Base-by-base conservation (phyloP, 2,329 filamentous ascomycete genomes). In the Penicillium sp. region DNA sequence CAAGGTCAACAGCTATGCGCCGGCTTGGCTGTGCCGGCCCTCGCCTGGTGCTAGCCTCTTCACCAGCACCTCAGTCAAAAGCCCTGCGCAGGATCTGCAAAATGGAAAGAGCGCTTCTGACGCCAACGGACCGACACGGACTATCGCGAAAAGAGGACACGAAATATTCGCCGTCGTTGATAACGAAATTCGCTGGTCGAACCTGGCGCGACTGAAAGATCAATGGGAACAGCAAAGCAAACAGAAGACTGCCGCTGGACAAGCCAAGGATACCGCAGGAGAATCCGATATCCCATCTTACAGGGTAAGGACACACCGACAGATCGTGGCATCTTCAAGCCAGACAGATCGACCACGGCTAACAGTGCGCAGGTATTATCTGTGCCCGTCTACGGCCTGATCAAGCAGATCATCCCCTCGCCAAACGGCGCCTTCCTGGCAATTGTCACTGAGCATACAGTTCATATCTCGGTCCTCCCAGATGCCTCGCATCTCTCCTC, bases 121-220 rank as follows among this genome's bases (percentile, higher is more conserved):
- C 13, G 68, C 68, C 28, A 57, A 59, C n/a, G 73, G 79, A 2
- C 74, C 82, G 1, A 72, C 69, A 18, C 77, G 76, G 58, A 91
- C 85, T 0, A 86, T 97, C 64, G 92, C 91, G 9, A 85, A 83
- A 45, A 81, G 93, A 53, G 91, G 89, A 15, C 90, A 89, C 1
- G 92, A 99, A 66, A 78, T 97, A 9, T 97, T 97, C 68, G 85
- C 90, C 12, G 92, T 91, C 18, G 86, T 88, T 38, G 92, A 92
- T 45, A 92, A 88, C 63, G 90, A 97, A 72, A 88, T 99, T 56
- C 83, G 92, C 70, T 99, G 94, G 91, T 87, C 89, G 9, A 90
- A 96, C 72, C 75, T 99, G 50, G 84, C 85, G 47, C 84, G 86
- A 53, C 72, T 97, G 65, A 95, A 95, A 76, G 88, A 84, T 50